Percentiles rank a stretch among this genome's conserved stretches.
phyloP scores from a whole-genome alignment of 2,329 filamentous ascomycete genomes.

The Aureobasidium melanogenum region DNA sequence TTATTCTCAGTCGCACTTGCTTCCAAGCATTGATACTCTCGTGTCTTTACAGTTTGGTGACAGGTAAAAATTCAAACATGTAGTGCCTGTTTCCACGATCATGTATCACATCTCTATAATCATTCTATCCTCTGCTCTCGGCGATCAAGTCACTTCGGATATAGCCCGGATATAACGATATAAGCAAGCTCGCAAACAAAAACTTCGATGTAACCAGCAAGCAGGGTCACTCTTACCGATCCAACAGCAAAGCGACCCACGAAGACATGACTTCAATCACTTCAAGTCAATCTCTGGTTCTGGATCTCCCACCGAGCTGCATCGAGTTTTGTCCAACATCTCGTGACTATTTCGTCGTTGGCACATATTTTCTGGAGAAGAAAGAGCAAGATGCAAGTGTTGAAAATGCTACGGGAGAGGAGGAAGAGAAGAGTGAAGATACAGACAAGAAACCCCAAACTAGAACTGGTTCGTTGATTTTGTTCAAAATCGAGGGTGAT shows the following conservation, averaged over 20 bases:
- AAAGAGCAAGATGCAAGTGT: constrained; percentile 16
- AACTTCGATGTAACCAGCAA: background rate
- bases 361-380: constrained; percentile 71
- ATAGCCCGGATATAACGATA: background rate
- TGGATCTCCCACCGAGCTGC: constrained; percentile 67
- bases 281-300: constrained; percentile 41
- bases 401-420: constrained; percentile 17
- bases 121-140: no score
- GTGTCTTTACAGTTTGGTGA: background rate
- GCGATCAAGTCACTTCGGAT: background rate
- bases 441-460: constrained; percentile 16
- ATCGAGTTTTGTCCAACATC: constrained; percentile 61
- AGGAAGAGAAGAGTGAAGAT: constrained; percentile 16
- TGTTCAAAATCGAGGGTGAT: constrained; percentile 49
- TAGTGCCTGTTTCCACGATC: no score
- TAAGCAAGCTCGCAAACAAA: background rate
- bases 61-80: no score
- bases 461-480: constrained; percentile 64
- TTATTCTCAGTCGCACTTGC: background rate
- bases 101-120: background rate
- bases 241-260: background rate
- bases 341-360: constrained; percentile 63
- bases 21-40: background rate
- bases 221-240: background rate
- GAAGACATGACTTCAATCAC: constrained; percentile 19